Base-by-base conservation (phyloP, 345 rosid species). In the Erysimum cheiranthoides region DNA sequence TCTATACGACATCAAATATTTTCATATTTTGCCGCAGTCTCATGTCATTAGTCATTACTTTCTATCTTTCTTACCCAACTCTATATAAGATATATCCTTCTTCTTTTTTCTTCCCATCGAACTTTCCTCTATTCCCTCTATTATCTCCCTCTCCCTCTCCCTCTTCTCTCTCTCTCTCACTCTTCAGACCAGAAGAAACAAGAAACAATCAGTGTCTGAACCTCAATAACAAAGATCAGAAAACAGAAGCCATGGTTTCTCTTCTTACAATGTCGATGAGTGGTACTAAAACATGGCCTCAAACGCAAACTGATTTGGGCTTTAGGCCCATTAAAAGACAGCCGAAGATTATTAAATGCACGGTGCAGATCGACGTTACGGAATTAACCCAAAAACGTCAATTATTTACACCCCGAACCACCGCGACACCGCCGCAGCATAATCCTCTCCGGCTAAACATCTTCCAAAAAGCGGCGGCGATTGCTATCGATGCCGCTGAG, bases 381-480 rank as follows among this genome's bases (percentile, higher is more conserved):
- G 66, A 77, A 35, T 36, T 56, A 71, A 65, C 80, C 30, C n/a
- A 50, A 31, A 51, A 78, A n/a, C 72, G 47, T 5, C 40, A 52
- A 21, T 18, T 67, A 25, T 65, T 66, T 13, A 66, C 73, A 42
- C 77, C 73, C 21, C 34, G 6, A 66, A 66, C 81, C 70, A 52
- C 77, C 70, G 50, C 34, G 0, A 39, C 73, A 38, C 73, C 73
- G 49, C 73, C 73, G 58, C 81, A 52, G 42, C 68, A 78, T 32
- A 66, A 77, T 57, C 36, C 80, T 52, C 81, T 79, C 42, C 79
- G 75, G 36, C 88, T 85, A 81, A 94, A 89, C 67, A 61, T 86
- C n/a, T 38, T 94, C 31, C 97, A 92, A 66, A 85, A 76, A 76
- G 88, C 85, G 0, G 96, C 92, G 0, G 82, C 90, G 3, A 31